Evolutionary conservation across 2,329 filamentous ascomycete genomes (phyloP).

Genomic region (Fusarium nanum): DNA sequence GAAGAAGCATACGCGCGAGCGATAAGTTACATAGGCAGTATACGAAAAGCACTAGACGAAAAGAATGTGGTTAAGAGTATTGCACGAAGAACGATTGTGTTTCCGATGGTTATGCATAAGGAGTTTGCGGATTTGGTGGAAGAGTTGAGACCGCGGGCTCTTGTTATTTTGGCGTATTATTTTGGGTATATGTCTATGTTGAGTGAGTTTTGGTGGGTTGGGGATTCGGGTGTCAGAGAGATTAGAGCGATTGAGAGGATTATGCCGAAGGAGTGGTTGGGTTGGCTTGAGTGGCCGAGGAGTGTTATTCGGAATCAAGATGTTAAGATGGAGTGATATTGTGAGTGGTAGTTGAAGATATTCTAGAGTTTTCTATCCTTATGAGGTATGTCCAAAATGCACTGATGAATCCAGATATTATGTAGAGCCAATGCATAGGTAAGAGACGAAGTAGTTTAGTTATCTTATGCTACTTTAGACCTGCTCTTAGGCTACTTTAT

Average conservation of each 20-base stretch:
- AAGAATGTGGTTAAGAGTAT: neutral
- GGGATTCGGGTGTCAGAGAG: neutral
- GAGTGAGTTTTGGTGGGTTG: slow-evolving; percentile 5
- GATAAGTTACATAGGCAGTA: neutral
- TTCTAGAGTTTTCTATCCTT: neutral
- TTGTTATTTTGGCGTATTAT: slow-evolving; percentile 8
- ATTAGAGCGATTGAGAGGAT: neutral
- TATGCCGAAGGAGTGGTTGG: slow-evolving; percentile 1
- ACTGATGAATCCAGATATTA: neutral
- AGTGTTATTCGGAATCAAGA: neutral
- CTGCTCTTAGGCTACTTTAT: too few relatives aligned
- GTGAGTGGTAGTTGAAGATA: neutral
- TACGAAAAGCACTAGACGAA: neutral
- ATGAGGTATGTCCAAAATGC: neutral
- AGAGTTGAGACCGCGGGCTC: slow-evolving; percentile 4
- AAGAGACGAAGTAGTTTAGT: too few relatives aligned
- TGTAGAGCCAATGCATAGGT: too few relatives aligned
- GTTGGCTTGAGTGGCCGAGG: slow-evolving; percentile 9
- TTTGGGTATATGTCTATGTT: slow-evolving; percentile 7
- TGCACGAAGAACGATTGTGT: neutral
- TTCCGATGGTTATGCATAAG: slow-evolving; percentile 4
- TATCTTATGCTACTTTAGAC: too few relatives aligned
- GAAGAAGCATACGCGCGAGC: neutral
- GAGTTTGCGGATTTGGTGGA: slow-evolving; percentile 4
- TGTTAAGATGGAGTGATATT: neutral